Evolutionary conservation across 2,329 filamentous ascomycete species (phyloP).

Genomic region (Aureobasidium sp.): DNA sequence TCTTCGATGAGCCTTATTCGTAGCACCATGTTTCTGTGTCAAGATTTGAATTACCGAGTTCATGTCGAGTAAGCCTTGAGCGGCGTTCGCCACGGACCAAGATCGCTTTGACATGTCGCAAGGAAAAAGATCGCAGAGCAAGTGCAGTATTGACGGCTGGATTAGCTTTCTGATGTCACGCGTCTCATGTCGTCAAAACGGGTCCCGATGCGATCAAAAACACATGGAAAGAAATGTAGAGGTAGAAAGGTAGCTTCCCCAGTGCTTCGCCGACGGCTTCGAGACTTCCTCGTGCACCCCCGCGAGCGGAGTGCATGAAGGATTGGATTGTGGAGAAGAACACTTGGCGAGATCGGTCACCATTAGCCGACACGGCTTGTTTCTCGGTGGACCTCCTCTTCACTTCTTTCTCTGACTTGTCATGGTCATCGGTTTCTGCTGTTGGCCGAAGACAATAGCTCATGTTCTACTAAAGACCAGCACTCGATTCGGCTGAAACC

Average conservation of each 20-base stretch:
- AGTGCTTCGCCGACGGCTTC: neutral
- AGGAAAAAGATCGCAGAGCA: neutral
- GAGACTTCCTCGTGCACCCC: neutral
- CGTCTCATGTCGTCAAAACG: neutral
- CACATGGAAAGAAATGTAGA: neutral
- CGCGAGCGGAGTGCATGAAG: neutral
- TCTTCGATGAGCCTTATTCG: neutral
- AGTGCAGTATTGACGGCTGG: neutral
- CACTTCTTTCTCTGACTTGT: neutral
- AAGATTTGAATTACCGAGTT: neutral
- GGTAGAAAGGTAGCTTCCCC: slow-evolving; percentile 4
- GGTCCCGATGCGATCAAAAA: neutral
- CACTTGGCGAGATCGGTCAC: neutral
- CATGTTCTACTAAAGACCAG: neutral
- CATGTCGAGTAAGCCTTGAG: slow-evolving; percentile 11
- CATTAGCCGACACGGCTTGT: neutral
- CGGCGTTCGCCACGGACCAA: slow-evolving; percentile 11
- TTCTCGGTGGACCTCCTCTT: neutral
- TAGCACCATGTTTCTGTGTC: neutral
- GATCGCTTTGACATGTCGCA: slow-evolving; percentile 10
- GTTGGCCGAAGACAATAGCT: neutral
- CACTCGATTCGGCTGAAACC: neutral
- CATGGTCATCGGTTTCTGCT: neutral
- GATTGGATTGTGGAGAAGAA: neutral
- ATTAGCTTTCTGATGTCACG: neutral